These are phyloP conservation scores for Pyronema omphalodes DNA, from an alignment of 495 filamentous ascomycete genomes.

Conservation along the genomic window DNA sequence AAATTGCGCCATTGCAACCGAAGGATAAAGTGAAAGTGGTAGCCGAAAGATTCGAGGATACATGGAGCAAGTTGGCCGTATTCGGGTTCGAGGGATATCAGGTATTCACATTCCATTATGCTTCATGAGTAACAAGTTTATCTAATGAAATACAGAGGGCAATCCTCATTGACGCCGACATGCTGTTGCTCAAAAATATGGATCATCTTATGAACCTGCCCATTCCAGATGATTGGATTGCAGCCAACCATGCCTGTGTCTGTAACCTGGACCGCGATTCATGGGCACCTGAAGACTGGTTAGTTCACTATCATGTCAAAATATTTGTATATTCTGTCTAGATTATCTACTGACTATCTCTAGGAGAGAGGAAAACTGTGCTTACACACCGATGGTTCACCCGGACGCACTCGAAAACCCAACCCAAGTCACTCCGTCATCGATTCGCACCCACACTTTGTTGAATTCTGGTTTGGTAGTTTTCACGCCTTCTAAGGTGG, in stretches of 20 bases:
- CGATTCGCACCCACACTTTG: slow-evolving; percentile 24
- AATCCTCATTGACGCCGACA: slow-evolving; percentile 36
- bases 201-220: slow-evolving; percentile 29
- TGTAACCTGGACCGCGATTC: slow-evolving; percentile 32
- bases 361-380: slow-evolving; percentile 30
- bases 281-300: slow-evolving; percentile 34
- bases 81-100: slow-evolving; percentile 30
- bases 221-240: slow-evolving; percentile 27
- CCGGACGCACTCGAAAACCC: slow-evolving; percentile 21
- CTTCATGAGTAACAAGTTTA: neutral
- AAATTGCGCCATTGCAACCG: slow-evolving; percentile 23
- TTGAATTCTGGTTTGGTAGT: slow-evolving; percentile 30
- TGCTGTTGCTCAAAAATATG: slow-evolving; percentile 30
- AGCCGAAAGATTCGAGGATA: slow-evolving; percentile 33
- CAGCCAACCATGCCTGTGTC: slow-evolving; percentile 34
- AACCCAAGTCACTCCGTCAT: slow-evolving; percentile 13
- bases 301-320: neutral
- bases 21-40: slow-evolving; percentile 22
- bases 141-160: slow-evolving; percentile 12
- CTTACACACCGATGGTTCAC: slow-evolving; percentile 29
- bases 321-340: neutral
- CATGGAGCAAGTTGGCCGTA: slow-evolving; percentile 38
- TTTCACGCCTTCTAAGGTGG: slow-evolving; percentile 24
- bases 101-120: neutral
- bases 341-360: neutral